Evolutionary conservation across 768 basidiomycete genomes (phyloP), one percentile per base, ranked within the genome.

Genomic region (Tulasnella sp.): DNA sequence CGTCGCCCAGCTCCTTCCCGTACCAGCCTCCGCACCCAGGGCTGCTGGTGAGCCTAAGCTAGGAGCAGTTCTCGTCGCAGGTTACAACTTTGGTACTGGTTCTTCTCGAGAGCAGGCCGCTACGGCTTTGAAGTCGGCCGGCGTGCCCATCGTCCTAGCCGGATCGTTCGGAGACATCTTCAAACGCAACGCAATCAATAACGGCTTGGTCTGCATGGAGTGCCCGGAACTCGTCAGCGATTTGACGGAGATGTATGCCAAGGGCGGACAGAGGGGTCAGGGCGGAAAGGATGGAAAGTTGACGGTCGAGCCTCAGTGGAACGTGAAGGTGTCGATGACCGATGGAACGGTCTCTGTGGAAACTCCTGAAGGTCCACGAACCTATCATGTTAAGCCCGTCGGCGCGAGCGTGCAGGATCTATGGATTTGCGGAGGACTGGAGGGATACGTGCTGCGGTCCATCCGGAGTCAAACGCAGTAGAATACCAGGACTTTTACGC

Each of bases 81-180:
- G 98, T 16, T 98, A 95, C 86, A 99, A 99, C 86, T 98, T 99
- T 83, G 98, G 98, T 80, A 99, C 98, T 0, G 98, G 98, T 10
- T 98, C 96, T 0, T 98, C 97, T 37, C 91, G 98, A 75, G 98
- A 99, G 85, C 98, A 99, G 83, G 98, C 98, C 2, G 98, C 98
- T 20, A 99, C 98, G 0, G 97, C 98, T 1, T 91, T 99, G 80
- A 95, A 96, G 83, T 90, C 96, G 9, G 94, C 97, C 0, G 97
- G 98, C 20, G 86, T 99, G 5, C 95, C 95, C 5, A 86, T 98
- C 73, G 95, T 99, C 77, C 88, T 99, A 78, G 95, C 95, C n/a
- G 98, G 96, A 44, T 98, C 96, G 40, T 99, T 99, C 81, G 97
- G 98, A 13, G 98, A 99, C 84, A 99, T 99, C 82, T 99, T 98